Conservation (phyloP, 495 filamentous ascomycete species). For the Penicillium daleae region DNA sequence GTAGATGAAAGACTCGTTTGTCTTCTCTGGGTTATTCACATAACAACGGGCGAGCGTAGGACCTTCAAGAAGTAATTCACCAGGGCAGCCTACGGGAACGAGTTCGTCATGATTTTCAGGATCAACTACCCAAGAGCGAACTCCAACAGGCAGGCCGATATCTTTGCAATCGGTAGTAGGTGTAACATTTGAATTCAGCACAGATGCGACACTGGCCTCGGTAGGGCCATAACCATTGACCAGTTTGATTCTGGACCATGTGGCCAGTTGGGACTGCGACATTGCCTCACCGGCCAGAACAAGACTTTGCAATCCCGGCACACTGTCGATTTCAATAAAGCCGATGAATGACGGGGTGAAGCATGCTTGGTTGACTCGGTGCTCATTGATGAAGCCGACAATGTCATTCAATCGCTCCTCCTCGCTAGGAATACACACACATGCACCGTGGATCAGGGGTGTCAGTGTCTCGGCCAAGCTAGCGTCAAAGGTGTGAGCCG, state of each 20-base stretch:
- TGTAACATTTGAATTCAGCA: conserved; percentile 42
- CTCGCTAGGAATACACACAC: conserved; percentile 55
- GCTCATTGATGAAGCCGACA: conserved; percentile 46
- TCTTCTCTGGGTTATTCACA: conserved; percentile 46
- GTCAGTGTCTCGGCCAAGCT: conserved; percentile 49
- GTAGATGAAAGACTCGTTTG: conserved; percentile 48
- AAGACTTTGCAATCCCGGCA: conserved; percentile 51
- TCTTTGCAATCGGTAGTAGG: conserved; percentile 43
- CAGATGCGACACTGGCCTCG: conserved; percentile 46
- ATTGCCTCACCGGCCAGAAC: conserved; percentile 60
- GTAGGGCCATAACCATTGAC: conserved; percentile 66
- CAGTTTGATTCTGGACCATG: conserved; percentile 58
- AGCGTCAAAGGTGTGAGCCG: conserved; percentile 58
- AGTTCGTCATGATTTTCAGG: conserved; percentile 49
- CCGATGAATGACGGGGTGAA: conserved; percentile 59
- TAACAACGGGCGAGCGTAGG: conserved; percentile 55
- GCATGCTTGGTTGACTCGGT: conserved; percentile 47
- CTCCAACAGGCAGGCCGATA: conserved; percentile 50
- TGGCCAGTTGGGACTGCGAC: conserved; percentile 51
- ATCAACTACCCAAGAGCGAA: conserved; percentile 50
- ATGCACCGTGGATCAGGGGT: conserved; percentile 47
- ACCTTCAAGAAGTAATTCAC: conserved; percentile 55
- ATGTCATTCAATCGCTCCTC: conserved; percentile 55
- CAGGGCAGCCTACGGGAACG: conserved; percentile 52
- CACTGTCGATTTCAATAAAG: conserved; percentile 46